Percentiles rank a stretch among this genome's conserved stretches.
phyloP scores from a whole-genome alignment of 2,329 filamentous ascomycete species.

The Fusarium mangiferae region DNA sequence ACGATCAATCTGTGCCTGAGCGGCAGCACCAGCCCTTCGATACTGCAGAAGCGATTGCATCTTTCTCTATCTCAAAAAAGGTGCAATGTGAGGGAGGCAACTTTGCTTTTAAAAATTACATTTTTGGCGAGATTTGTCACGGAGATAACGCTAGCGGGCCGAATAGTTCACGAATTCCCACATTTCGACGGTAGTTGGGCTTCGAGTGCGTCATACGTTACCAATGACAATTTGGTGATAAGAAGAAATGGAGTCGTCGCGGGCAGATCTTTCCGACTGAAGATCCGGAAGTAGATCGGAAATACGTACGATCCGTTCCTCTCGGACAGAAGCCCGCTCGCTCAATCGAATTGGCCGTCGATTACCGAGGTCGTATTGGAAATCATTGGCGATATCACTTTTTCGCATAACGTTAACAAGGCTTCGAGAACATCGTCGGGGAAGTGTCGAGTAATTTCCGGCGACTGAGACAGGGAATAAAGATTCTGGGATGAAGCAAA shows the following conservation, averaged over 20 bases:
- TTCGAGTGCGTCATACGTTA: background rate
- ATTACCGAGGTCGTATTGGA: conserved; percentile 5
- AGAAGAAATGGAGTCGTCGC: conserved; percentile 15
- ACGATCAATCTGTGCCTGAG: conserved; percentile 36
- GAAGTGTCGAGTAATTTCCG: conserved; percentile 1
- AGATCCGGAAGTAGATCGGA: conserved; percentile 1
- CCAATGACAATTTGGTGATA: conserved; percentile 21
- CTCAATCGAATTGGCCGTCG: background rate
- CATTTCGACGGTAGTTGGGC: background rate
- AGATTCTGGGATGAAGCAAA: background rate
- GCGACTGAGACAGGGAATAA: background rate
- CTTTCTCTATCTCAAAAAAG: background rate
- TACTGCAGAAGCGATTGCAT: conserved; percentile 39
- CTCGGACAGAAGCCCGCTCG: background rate
- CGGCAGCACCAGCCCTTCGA: conserved; percentile 28
- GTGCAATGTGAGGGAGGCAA: background rate
- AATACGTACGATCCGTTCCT: background rate
- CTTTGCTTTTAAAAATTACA: background rate
- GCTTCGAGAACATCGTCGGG: background rate
- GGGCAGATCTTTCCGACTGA: background rate
- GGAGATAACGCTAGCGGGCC: background rate
- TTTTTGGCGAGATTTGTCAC: conserved; percentile 10
- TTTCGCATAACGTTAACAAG: background rate
- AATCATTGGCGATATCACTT: background rate
- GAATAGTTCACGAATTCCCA: background rate